Base-by-base conservation (phyloP, 2,329 filamentous ascomycete genomes). In the Orbilia javanica region DNA sequence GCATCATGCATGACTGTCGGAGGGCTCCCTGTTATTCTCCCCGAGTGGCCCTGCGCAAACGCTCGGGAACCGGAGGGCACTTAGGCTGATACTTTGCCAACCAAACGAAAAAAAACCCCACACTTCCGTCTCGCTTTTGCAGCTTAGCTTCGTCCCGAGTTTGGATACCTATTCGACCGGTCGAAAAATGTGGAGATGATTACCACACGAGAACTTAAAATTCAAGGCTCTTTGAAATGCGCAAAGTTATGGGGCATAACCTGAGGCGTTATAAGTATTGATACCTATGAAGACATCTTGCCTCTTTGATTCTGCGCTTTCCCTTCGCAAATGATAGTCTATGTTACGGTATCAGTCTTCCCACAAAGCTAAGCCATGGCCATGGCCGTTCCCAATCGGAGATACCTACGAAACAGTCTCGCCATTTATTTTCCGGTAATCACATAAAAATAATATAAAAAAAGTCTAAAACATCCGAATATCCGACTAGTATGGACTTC, bases 181-280 rank as follows among this genome's bases (percentile, higher is more conserved):
- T 25, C 27, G 34, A 27, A 60, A 44, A 42, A 60, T 42, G 55
- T 60, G 55, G 55, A 42, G 55, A 60, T 60, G 55, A 60, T 42
- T 60, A 34, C 22, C 10, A 25, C 25, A 42, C 3, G 15, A 13
- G 22, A 25, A 53, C 20, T 6, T 31, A 31, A 15, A 36, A 10
- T 15, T 2, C 31, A 25, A 20, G 27, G 29, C n/a, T 25, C 34
- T 10, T 18, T 25, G 55, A 34, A 60, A 42, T 42, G 55, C 55
- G 31, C 10, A 27, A 25, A 42, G 20, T 15, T 27, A 60, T 60
- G 20, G 8, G 18, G 34, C 55, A 60, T 60, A 42, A n/a, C 18
- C 18, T 15, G 18, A 60, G 34, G 31, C 55, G 31, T 25, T 42
- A 18, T 42, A 60, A 39, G 55, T 60, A 60, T 60, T 20, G 55